Evolutionary conservation across 2,329 filamentous ascomycete genomes (phyloP), one percentile per base, ranked within the genome.

Genomic region (Cladophialophora exuberans): DNA sequence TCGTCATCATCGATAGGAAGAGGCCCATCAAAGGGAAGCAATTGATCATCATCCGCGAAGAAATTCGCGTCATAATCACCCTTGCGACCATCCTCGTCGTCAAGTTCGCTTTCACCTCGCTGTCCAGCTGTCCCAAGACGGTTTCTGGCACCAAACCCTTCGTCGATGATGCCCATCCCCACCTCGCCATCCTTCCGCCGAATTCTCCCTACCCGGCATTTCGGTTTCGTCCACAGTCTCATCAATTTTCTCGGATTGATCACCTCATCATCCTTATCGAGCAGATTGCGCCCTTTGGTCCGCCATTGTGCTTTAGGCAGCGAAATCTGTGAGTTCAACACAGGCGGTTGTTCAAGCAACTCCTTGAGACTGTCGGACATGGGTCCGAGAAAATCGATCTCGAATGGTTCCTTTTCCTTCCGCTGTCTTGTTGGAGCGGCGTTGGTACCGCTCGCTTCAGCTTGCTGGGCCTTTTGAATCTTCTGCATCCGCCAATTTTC

Each of bases 401-500:
- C 88, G 68, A 99, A 99, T 0, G 89, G 88, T 68, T 97, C 93
- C 73, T 97, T 99, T 71, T 97, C 94, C 72, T 97, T 97, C 60
- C 91, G 84, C 65, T 86, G 84, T 61, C 86, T 67, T 71, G 82
- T 65, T 65, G 75, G 70, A 4, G 71, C 59, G 9, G 33, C 23
- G 15, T 31, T 49, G 15, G 33, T 49, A 17, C 46, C 33, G 45
- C 50, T 69, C 15, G 67, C 63, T 13, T 67, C 72, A 26, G 74
- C 76, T 11, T 82, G 78, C 6, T 81, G 76, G 65, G 71, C 78
- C 52, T 85, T 82, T 65, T 97, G 97, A 72, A 99, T 94, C 68
- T 91, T 90, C 60, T 89, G 83, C 68, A 99, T 97, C 63, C 93
- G 87, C 94, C 94, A 99, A 73, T 99, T 94, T 70, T 97, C 94